Evolutionary conservation across 176 grass and related monocot species (phyloP).

Genomic region (Musa itinerans): DNA sequence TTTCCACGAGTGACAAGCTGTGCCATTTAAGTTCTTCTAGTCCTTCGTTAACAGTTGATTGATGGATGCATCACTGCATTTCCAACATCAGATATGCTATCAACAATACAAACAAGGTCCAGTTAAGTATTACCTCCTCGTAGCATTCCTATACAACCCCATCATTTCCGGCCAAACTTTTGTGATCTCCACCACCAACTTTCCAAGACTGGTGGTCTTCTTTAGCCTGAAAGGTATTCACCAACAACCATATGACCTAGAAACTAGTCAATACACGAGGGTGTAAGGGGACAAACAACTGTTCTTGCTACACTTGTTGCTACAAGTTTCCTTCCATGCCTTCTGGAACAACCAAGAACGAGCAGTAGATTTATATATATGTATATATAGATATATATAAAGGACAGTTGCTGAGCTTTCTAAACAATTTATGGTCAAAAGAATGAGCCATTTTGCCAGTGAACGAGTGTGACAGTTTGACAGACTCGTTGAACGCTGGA

Average conservation of each 20-base stretch:
- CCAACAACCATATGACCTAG: background rate
- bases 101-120: too few species aligned
- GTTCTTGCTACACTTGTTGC: background rate
- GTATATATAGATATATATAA: background rate
- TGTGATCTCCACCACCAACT: background rate
- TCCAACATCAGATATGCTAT: too few species aligned
- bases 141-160: too few species aligned
- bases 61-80: too few species aligned
- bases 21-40: too few species aligned
- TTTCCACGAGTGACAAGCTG: too few species aligned
- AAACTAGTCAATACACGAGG: background rate
- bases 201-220: background rate
- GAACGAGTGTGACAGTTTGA: background rate
- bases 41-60: too few species aligned
- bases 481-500: background rate
- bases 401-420: background rate
- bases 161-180: background rate
- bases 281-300: background rate
- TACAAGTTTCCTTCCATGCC: background rate
- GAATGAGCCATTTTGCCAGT: background rate
- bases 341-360: background rate
- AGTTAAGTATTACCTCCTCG: too few species aligned
- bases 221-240: conserved; percentile 1
- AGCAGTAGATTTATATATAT: background rate
- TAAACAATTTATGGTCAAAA: background rate